Evolutionary conservation across 2,329 filamentous ascomycete species (phyloP), one percentile per base, ranked within the genome.

Genomic region (Chrysoporthe puriensis): DNA sequence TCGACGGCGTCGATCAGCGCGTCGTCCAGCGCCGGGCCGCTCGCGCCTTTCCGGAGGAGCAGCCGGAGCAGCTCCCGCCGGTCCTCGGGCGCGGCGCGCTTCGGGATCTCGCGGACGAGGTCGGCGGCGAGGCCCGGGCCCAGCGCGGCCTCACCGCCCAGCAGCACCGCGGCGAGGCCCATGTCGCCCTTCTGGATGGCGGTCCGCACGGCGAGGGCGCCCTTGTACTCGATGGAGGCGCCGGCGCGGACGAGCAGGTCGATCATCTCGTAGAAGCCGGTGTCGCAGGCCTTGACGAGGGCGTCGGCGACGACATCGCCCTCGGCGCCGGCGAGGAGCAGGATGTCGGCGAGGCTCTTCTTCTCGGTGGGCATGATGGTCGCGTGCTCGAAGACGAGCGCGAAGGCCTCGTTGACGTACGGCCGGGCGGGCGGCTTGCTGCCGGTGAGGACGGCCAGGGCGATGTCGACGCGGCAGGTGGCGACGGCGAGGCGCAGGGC

Each of bases 281-380:
- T 79, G 7, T 80, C 77, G 63, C 82, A 83, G 0, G 86, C 83
- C 43, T 82, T 77, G 7, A 84, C 76, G 0, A 89, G 77, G 0
- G 83, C 84, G 42, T 78, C 76, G 0, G 84, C 80, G 0, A 86
- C 76, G 0, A 79, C 76, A 16, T 85, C 82, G 1, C 87, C 87
- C 14, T 80, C 77, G 1, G 86, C 86, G 0, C 87, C 87, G 1
- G 85, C 86, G 64, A 86, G 88, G 1, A 90, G 78, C 1, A 90
- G 73, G 2, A 87, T 76, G 72, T 90, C 86, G 0, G 84, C 79
- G 69, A 89, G 77, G 2, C 80, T 80, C 54, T 85, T 75, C 72
- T 85, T 87, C 43, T 83, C 81, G 42, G 81, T 79, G 0, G 83
- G 81, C 6, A 79, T 80, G 21, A 86, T 78, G 2, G 81, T 80